Evolutionary conservation across 2,329 filamentous ascomycete species (phyloP).

Genomic region (Phoma sp.): DNA sequence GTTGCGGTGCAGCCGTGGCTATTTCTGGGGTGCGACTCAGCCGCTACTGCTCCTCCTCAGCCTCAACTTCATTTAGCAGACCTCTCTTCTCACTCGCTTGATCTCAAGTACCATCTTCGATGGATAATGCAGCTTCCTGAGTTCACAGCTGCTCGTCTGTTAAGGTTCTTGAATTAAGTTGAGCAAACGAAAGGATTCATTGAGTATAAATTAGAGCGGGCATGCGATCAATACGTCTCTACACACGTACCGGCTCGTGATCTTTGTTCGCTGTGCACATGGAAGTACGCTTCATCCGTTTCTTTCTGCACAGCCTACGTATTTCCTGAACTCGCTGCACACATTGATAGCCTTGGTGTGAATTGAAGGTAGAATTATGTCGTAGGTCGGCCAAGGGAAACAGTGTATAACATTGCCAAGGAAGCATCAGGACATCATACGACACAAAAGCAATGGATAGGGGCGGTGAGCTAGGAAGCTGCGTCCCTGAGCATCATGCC

Average conservation of each 20-base stretch:
- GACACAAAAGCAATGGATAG: slow-evolving; percentile 8
- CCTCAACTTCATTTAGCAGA: not conserved
- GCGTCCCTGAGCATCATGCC: not conserved
- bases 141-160: not conserved
- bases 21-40: slow-evolving; percentile 11
- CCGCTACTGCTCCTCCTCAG: not conserved
- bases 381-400: no score
- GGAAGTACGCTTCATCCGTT: no score
- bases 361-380: no score
- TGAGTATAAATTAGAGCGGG: not conserved
- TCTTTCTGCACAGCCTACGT: no score
- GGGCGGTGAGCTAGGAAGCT: not conserved
- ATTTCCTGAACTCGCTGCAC: no score
- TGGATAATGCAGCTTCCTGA: no score
- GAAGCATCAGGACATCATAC: not conserved
- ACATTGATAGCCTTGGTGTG: no score
- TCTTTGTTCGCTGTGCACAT: not conserved
- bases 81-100: not conserved
- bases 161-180: not conserved
- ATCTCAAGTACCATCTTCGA: not conserved
- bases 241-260: not conserved
- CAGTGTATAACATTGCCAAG: no score
- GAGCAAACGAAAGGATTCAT: not conserved
- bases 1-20: not conserved
- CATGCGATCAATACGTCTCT: not conserved